A percentile compares a stretch with the other conserved stretches of the same genome.
Evolutionary conservation across 306 rosid genomes (phyloP).

Genomic region (Rosa multiflora): DNA sequence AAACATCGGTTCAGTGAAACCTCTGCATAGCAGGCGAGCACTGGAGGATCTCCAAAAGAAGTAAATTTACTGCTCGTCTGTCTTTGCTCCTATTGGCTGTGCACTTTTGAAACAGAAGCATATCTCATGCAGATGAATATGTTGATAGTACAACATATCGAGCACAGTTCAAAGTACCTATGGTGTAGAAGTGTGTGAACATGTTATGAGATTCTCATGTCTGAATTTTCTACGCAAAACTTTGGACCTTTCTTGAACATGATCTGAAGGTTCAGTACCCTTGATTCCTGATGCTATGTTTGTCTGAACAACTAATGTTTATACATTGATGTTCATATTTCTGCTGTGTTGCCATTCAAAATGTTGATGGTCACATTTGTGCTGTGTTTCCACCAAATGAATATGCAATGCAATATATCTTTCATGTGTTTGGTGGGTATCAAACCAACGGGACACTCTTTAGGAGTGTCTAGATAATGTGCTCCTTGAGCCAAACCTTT

Average conservation of each 20-base stretch:
- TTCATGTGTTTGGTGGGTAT: too few species aligned
- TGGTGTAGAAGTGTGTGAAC: background rate
- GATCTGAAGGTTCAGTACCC: background rate
- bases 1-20: conserved; percentile 1
- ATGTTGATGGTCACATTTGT: too few species aligned
- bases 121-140: background rate
- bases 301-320: background rate
- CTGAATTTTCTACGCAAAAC: background rate
- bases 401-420: too few species aligned
- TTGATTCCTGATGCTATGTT: background rate
- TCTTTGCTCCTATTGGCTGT: background rate
- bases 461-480: too few species aligned
- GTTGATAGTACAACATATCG: background rate
- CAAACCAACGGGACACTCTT: too few species aligned
- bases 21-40: conserved; percentile 19
- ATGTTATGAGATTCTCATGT: background rate
- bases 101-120: background rate
- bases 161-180: background rate
- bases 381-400: background rate
- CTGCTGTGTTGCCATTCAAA: background rate
- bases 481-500: background rate
- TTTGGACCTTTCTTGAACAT: background rate
- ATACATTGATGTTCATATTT: background rate
- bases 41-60: conserved; percentile 27
- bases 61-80: background rate